phyloP scores from a whole-genome alignment of 2,329 filamentous ascomycete genomes.

The Rugonectria rugulosa region DNA sequence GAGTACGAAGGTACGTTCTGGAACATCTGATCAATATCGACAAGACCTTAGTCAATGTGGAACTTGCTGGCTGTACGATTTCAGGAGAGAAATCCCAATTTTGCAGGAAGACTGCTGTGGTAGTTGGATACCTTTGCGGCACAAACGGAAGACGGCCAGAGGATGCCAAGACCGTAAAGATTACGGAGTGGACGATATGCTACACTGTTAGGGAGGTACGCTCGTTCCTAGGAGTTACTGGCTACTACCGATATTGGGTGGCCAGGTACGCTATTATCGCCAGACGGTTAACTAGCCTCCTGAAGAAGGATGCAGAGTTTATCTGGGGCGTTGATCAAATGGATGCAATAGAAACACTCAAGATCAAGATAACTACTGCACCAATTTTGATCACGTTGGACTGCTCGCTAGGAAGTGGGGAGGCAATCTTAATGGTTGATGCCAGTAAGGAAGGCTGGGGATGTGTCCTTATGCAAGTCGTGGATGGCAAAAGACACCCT shows the following conservation, averaged over 20 bases:
- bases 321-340: not conserved
- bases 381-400: not conserved
- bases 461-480: not conserved
- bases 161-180: not conserved
- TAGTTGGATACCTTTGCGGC: not conserved
- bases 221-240: not conserved
- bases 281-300: not conserved
- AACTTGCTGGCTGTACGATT: not conserved
- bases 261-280: not conserved
- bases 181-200: not conserved
- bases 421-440: not conserved
- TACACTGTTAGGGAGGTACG: not conserved
- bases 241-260: not conserved
- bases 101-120: not conserved
- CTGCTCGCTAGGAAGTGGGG: not conserved
- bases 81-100: not conserved
- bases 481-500: not conserved
- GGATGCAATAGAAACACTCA: not conserved
- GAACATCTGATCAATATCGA: constrained; percentile 3
- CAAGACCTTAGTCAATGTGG: not conserved
- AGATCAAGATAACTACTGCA: not conserved
- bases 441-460: not conserved
- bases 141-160: not conserved
- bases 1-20: not conserved
- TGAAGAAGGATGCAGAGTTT: not conserved